Evolutionary conservation across 305 asterid species (phyloP), one percentile per base, ranked within the genome.

Genomic region (Solanum chacoense): DNA sequence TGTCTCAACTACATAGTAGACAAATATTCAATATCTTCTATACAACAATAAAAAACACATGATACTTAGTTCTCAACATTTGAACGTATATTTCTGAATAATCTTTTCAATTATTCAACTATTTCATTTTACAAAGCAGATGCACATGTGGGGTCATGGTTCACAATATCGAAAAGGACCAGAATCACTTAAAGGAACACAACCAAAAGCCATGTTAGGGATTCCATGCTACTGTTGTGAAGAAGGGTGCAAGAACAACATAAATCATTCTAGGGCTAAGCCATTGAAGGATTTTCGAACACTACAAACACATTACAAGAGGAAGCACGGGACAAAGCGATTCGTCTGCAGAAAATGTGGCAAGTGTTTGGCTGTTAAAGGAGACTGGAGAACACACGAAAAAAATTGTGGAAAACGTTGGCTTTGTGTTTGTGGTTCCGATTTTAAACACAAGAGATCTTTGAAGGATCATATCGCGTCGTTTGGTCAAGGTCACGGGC

Each of bases 141-240:
- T 96, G 98, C 99, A 96, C 50, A 95, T 95, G 99, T 96, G 99
- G 99, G 98, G 98, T 2, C 98, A 96, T 87, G 99, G 99, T 96
- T 94, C 98, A 7, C 90, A 94, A 38, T 95, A 88, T 69, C 84
- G 98, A 1, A 88, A 94, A 18, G 98, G 98, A 14, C 93, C 96
- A 0, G 94, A 95, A 71, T 94, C 97, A 1, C 89, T 95, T 11
- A 94, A 91, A 32, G 99, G 99, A 32, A 93, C 97, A 1, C 99
- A 96, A 86, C 99, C 99, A 7, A 95, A 96, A 3, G 98, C 96
- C 20, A 96, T 96, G 99, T 93, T 96, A 0, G 91, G 96, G 90
- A 94, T 96, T 0, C 99, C 99, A 1, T 96, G 99, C 93, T 96
- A 95, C 80, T 96, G 99, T 87, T 96, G 99, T 38, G 91, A 98